Evolutionary conservation across 1,284 basidiomycete genomes (phyloP), one percentile per base, ranked within the genome.

Genomic region (Megacollybia platyphylla): DNA sequence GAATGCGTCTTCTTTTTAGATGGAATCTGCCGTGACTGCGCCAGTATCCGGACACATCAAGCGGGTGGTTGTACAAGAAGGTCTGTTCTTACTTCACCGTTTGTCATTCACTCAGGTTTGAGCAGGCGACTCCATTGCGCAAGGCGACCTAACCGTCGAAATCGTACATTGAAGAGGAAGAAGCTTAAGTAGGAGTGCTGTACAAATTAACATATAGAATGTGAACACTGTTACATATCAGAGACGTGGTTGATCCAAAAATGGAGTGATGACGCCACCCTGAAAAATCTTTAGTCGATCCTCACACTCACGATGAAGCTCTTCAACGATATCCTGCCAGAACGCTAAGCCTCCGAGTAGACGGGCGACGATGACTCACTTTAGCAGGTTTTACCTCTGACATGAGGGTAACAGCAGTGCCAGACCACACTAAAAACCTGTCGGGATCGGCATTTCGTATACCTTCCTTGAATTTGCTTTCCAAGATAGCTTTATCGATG

Each of bases 31-130:
- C 46, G 89, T 97, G 38, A 93, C 90, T 20, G 87, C 92, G 18
- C 92, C 94, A 29, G 92, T 97, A 38, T 89, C 88, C 43, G 94
- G 94, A 39, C 91, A 93, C 62, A 74, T 97, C 66, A 90, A 89
- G 68, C 82, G 91, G 39, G 88, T 98, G 36, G 73, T 81, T 42
- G 90, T 97, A 44, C 76, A 78, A 48, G 87, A 90, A 73, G 87
- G 85, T 80, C 48, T 49, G n/a, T 26, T 8, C 27, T 29, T 29
- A 11, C 39, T 27, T 40, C 39, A 5, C 9, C 11, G 9, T 29
- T 18, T 27, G 39, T 17, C 15, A 34, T 2, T 34, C 32, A 2
- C 15, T 34, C 32, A 34, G 7, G 11, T 5, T 20, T 41, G n/a
- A 5, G 39, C 51, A 87, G 83, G 87, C 53, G 88, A 90, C 60